Evolutionary conservation across 257 asterid species (phyloP).

Genomic region (Lycium barbarum): DNA sequence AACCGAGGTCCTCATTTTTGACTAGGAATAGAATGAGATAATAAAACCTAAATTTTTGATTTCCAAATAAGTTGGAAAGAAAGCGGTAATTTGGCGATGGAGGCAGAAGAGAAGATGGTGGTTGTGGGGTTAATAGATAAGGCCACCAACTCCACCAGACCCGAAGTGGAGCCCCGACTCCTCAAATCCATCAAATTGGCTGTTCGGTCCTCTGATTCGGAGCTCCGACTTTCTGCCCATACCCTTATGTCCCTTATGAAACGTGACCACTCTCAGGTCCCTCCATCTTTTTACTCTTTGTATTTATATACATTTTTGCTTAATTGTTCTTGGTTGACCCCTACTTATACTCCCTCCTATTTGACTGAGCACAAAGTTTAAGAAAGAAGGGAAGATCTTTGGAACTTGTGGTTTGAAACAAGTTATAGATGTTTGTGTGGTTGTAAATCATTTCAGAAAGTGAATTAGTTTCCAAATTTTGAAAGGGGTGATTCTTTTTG

Average conservation of each 20-base stretch:
- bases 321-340: not conserved
- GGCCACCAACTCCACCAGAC: constrained; percentile 74
- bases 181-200: constrained; percentile 84
- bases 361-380: too few relatives aligned
- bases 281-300: not conserved
- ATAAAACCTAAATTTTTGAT: too few relatives aligned
- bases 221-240: constrained; percentile 77
- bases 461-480: too few relatives aligned
- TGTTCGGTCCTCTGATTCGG: constrained; percentile 79
- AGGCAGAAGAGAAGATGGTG: constrained; percentile 44
- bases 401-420: too few relatives aligned
- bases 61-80: not conserved
- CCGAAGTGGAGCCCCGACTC: constrained; percentile 81
- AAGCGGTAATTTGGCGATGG: constrained; percentile 39
- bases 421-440: too few relatives aligned
- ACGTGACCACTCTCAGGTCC: constrained; percentile 92
- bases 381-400: too few relatives aligned
- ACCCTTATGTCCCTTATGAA: constrained; percentile 84
- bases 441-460: too few relatives aligned
- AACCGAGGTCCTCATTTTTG: too few relatives aligned
- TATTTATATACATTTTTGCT: not conserved
- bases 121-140: constrained; percentile 60
- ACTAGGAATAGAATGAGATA: too few relatives aligned
- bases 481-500: too few relatives aligned
- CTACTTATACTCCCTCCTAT: too few relatives aligned